Conservation (phyloP, 352 stramenopile genomes). For the Globisporangium sylvaticum region DNA sequence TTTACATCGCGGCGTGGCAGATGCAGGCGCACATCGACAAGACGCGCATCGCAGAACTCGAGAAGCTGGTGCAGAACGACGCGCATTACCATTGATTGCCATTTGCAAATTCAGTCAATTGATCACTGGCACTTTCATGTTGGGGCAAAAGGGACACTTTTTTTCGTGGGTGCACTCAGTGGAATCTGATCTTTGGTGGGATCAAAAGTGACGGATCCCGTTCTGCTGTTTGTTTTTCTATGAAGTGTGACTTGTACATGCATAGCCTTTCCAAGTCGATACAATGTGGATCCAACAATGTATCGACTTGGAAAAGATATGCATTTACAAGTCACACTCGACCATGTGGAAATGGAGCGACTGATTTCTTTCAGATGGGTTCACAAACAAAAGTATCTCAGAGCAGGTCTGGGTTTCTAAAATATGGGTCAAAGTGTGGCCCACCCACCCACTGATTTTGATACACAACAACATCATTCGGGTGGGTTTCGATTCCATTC, state of each 20-base stretch:
- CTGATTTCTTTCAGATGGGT: slow-evolving; percentile 15
- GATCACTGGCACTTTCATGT: neutral
- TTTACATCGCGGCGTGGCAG: slow-evolving; percentile 83
- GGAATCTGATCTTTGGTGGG: neutral
- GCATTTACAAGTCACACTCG: too few relatives aligned
- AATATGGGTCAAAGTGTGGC: neutral
- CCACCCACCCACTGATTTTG: neutral
- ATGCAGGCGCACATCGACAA: slow-evolving; percentile 82
- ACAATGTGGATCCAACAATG: too few relatives aligned
- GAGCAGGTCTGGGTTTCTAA: neutral
- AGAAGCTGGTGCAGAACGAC: slow-evolving; percentile 61
- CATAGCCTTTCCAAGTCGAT: slow-evolving; percentile 10
- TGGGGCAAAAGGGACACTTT: neutral
- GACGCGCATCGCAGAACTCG: slow-evolving; percentile 56
- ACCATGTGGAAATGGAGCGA: slow-evolving; percentile 1
- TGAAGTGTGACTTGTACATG: neutral
- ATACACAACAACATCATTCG: neutral
- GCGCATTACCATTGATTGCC: slow-evolving; percentile 34
- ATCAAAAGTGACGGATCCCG: neutral
- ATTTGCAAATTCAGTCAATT: neutral
- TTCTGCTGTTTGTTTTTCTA: neutral
- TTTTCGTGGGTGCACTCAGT: slow-evolving; percentile 1
- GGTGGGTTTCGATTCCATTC: neutral
- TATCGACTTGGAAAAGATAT: too few relatives aligned
- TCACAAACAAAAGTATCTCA: slow-evolving; percentile 4